Base-by-base conservation (phyloP, 495 filamentous ascomycete species). In the Hypoxylon trugodes region DNA sequence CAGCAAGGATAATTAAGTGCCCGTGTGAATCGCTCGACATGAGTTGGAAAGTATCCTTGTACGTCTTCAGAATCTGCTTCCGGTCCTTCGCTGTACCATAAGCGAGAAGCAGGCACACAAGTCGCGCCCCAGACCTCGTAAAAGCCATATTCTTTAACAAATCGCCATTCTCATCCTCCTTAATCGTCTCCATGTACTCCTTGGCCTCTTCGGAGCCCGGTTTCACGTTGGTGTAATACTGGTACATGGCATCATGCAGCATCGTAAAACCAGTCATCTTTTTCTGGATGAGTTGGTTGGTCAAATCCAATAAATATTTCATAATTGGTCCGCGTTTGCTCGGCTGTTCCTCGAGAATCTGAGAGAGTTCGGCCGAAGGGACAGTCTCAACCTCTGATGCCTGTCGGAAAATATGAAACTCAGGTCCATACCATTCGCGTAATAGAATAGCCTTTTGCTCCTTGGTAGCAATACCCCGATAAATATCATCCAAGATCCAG, bases 401-500 rank as follows among this genome's bases (percentile, higher is more conserved):
- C 16, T 82, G 77, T 57, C 84, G 84, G 76, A 96, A 94, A 16
- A 97, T 82, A 10, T 91, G 84, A 71, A 96, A 98, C 67, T 99
- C 96, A 0, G 93, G 82, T 0, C 96, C 95, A 73, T 97, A 99
- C 91, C 96, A 99, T 76, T 99, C 96, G 21, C 93, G 82, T 15
- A 99, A 82, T 47, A 99, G 81, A 46, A 84, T 85, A 16, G 88
- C 85, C 72, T 93, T 92, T 71, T 99, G 96, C 59, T 89, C 82
- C 65, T 85, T 83, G 4, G 90, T 95, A 12, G 93, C 93, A 60
- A 91, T 87, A 30, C 86, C 86, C 24, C 95, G 87, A 77, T 97
- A 99, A 59, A 96, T 87, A 77, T 99, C 96, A 69, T 99, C 96
- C 35, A 99, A 80, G 61, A 98, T 96, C 90, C 95, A 98, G 13